phyloP scores from a whole-genome alignment of 2,329 filamentous ascomycete genomes.

The Beauveria varroae region DNA sequence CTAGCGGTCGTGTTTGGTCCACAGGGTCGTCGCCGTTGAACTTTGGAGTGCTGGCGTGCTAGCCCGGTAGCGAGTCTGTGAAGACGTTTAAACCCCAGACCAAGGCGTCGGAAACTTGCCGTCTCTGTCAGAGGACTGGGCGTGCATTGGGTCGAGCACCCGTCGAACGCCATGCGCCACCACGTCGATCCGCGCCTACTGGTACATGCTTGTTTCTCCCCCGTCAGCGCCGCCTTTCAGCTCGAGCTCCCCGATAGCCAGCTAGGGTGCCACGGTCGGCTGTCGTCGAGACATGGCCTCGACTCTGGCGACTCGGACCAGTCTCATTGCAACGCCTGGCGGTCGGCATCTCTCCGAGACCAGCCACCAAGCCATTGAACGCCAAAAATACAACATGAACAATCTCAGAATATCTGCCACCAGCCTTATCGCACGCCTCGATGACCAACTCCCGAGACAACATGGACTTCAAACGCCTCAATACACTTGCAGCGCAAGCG shows the following conservation, averaged over 20 bases:
- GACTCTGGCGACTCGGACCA: constrained; percentile 1
- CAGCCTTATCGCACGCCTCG: neutral
- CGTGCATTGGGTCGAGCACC: constrained; percentile 3
- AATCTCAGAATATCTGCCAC: neutral
- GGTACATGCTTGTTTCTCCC: neutral
- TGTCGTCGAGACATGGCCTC: constrained; percentile 10
- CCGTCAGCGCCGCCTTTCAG: constrained; percentile 3
- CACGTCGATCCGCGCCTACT: constrained; percentile 2
- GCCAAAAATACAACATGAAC: neutral
- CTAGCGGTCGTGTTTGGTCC: neutral
- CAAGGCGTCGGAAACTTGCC: constrained; percentile 10
- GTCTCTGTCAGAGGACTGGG: neutral
- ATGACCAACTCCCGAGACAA: neutral
- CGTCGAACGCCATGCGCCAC: constrained; percentile 9
- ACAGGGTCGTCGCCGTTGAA: constrained; percentile 5
- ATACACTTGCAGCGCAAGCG: neutral
- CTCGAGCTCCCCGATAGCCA: constrained; percentile 8
- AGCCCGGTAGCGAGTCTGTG: too few species aligned
- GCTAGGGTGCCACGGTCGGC: constrained; percentile 8
- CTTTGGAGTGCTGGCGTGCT: neutral
- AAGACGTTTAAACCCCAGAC: neutral
- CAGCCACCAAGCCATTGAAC: neutral
- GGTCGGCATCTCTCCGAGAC: constrained; percentile 8
- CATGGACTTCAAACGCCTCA: neutral
- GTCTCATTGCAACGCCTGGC: neutral